Conservation (phyloP, 441 rosid genomes). For the Geranium incanum region DNA sequence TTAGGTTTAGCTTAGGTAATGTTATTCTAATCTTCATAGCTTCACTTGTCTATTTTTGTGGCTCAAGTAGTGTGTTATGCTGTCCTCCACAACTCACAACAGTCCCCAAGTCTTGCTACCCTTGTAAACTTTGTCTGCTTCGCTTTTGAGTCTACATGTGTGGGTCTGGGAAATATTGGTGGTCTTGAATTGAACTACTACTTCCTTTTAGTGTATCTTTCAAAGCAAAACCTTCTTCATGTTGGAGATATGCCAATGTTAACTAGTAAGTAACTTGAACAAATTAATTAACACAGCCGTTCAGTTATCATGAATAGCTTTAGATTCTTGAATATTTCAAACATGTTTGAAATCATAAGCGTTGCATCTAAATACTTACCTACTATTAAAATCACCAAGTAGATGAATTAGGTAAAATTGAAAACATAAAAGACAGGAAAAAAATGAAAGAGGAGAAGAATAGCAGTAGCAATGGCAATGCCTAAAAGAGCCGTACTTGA, state of each 20-base stretch:
- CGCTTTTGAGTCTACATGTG: too few relatives aligned
- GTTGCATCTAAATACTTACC: neutral
- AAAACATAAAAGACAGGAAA: neutral
- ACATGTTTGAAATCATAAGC: neutral
- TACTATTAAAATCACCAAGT: neutral
- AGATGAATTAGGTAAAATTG: neutral
- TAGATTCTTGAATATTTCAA: neutral
- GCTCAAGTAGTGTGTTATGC: neutral
- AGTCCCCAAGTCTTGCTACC: neutral
- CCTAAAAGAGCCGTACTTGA: neutral
- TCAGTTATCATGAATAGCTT: neutral
- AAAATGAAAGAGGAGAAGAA: neutral
- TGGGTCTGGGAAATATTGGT: too few relatives aligned
- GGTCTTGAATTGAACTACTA: too few relatives aligned
- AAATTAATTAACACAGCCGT: too few relatives aligned
- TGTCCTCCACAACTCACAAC: neutral
- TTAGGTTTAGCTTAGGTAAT: neutral
- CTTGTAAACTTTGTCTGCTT: too few relatives aligned
- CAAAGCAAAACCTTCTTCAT: neutral
- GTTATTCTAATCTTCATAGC: neutral
- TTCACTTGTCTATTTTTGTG: neutral
- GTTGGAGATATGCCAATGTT: neutral
- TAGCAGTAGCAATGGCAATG: neutral
- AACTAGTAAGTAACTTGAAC: too few relatives aligned
- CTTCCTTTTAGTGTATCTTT: too few relatives aligned